Evolutionary conservation across 1,284 basidiomycete genomes (phyloP).

Genomic region (Coniophora puteana): DNA sequence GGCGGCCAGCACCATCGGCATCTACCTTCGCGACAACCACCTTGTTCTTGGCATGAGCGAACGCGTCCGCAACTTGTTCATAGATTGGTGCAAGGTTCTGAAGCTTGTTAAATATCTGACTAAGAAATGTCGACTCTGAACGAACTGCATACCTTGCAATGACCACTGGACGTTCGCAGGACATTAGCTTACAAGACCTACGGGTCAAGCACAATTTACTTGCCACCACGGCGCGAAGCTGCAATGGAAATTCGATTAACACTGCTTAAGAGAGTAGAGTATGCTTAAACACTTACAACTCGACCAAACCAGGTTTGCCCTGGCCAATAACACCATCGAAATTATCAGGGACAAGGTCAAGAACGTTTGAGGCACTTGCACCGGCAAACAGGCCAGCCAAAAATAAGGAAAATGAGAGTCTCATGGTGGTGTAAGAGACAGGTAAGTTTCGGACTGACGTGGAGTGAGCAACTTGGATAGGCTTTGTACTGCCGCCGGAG

Average conservation of each 20-base stretch:
- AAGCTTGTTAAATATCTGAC: conserved; percentile 9
- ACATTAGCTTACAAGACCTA: conserved; percentile 5
- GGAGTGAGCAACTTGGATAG: conserved; percentile 13
- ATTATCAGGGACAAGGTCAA: conserved; percentile 73
- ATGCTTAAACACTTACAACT: conserved; percentile 81
- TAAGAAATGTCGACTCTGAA: conserved; percentile 10
- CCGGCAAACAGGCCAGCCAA: conserved; percentile 52
- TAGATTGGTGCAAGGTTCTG: conserved; percentile 85
- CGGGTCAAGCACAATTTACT: no score
- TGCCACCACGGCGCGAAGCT: conserved; percentile 87
- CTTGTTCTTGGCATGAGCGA: conserved; percentile 71
- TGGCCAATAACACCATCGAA: conserved; percentile 76
- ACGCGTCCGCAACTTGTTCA: conserved; percentile 88
- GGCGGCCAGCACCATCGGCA: conserved; percentile 82
- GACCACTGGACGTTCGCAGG: conserved; percentile 47
- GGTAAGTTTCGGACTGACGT: conserved; percentile 18
- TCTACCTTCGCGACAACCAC: conserved; percentile 92
- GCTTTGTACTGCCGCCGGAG: background rate
- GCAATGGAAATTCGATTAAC: conserved; percentile 4
- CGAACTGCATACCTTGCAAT: conserved; percentile 66
- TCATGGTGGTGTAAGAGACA: conserved; percentile 46
- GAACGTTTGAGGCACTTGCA: conserved; percentile 73
- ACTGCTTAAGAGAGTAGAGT: background rate
- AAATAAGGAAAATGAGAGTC: conserved; percentile 54
- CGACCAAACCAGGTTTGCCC: conserved; percentile 81